Evolutionary conservation across 129 eudicot species (phyloP).

Genomic region (Chrysanthemum seticuspe): DNA sequence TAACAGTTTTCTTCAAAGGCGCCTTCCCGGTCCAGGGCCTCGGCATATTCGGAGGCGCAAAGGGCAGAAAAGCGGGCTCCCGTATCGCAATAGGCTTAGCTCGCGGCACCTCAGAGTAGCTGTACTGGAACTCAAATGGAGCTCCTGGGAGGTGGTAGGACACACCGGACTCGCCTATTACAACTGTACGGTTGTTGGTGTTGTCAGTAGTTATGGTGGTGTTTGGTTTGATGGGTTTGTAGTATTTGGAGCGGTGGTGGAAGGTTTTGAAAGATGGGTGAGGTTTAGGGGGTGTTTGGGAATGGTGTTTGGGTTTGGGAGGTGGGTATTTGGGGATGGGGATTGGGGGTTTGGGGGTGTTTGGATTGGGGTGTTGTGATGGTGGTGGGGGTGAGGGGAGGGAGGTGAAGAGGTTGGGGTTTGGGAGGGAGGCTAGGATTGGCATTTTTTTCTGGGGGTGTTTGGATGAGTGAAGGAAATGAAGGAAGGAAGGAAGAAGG

Average conservation of each 20-base stretch:
- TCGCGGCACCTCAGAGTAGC: conserved; percentile 84
- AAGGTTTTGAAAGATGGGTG: conserved; percentile 66
- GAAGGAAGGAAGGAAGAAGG: no score
- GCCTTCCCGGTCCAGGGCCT: conserved; percentile 99
- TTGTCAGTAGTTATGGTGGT: conserved; percentile 38
- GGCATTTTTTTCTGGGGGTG: neutral
- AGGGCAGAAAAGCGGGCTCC: conserved; percentile 93
- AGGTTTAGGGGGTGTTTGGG: conserved; percentile 30
- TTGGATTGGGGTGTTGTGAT: conserved; percentile 19
- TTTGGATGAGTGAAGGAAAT: no score
- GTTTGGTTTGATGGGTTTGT: conserved; percentile 64
- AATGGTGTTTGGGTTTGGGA: conserved; percentile 32
- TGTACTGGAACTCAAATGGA: conserved; percentile 85
- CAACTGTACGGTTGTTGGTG: conserved; percentile 60
- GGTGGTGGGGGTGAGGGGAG: conserved; percentile 71
- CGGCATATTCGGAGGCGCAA: conserved; percentile 91
- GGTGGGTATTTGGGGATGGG: conserved; percentile 89
- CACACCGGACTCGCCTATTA: conserved; percentile 74
- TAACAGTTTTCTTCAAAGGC: conserved; percentile 67
- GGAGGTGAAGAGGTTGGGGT: conserved; percentile 63
- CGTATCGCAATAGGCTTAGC: conserved; percentile 83
- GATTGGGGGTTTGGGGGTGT: conserved; percentile 62
- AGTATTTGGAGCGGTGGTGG: conserved; percentile 79
- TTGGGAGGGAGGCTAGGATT: conserved; percentile 58
- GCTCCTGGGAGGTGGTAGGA: conserved; percentile 92